Conservation (phyloP, 306 rosid species). For the Prinsepia uniflora region DNA sequence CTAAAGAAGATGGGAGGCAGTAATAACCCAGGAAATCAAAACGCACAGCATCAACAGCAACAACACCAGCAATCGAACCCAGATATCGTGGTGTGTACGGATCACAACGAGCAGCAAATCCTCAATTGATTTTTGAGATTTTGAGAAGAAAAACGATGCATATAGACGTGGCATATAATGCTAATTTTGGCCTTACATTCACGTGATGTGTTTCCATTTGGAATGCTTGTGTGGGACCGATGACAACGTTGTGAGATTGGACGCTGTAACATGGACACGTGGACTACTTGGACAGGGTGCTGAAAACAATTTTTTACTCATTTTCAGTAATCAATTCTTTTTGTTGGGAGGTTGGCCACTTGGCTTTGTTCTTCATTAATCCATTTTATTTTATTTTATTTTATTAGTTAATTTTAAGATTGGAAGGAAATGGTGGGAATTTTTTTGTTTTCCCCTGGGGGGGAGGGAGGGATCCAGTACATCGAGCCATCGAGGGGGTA, state of each 20-base stretch:
- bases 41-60: constrained; percentile 19
- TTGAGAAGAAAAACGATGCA: not conserved
- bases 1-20: constrained; percentile 43
- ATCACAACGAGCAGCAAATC: constrained; percentile 37
- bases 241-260: constrained; percentile 26
- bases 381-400: constrained; percentile 12
- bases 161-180: not conserved
- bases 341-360: constrained; percentile 22
- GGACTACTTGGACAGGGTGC: constrained; percentile 32
- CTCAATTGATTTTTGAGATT: constrained; percentile 17
- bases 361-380: constrained; percentile 11
- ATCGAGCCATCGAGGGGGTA: constrained; percentile 7
- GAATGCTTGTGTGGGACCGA: constrained; percentile 36
- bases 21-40: constrained; percentile 19
- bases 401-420: constrained; percentile 3
- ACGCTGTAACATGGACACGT: constrained; percentile 38
- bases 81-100: constrained; percentile 21
- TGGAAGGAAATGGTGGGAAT: constrained; percentile 1
- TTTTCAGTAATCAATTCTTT: constrained; percentile 12
- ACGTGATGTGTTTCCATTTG: constrained; percentile 60
- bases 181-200: constrained; percentile 27
- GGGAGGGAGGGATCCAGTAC: constrained; percentile 16
- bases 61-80: constrained; percentile 18
- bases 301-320: constrained; percentile 14
- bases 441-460: constrained; percentile 20